phyloP scores from a whole-genome alignment of 2,329 filamentous ascomycete species.

The Apiospora saccharicola region DNA sequence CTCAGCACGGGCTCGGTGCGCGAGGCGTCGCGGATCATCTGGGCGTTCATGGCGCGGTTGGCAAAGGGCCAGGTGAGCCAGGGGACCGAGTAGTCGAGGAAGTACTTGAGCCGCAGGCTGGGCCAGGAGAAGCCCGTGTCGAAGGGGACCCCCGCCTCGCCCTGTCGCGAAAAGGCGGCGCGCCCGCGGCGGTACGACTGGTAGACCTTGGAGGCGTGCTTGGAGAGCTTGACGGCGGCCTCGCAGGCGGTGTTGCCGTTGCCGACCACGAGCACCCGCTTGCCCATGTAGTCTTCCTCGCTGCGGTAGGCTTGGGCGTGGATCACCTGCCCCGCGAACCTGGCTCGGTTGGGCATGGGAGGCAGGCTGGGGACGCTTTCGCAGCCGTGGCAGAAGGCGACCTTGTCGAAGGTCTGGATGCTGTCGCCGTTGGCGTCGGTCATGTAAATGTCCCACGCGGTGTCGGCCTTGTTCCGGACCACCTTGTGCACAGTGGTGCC shows the following conservation, averaged over 20 bases:
- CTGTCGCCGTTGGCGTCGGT: conserved; percentile 27
- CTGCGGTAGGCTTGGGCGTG: conserved; percentile 33
- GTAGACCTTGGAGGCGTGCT: conserved; percentile 31
- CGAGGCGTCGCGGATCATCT: conserved; percentile 33
- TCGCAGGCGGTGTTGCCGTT: conserved; percentile 35
- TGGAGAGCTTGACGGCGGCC: conserved; percentile 26
- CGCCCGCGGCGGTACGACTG: conserved; percentile 32
- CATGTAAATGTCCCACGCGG: conserved; percentile 32
- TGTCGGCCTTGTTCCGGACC: conserved; percentile 30
- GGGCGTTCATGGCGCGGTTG: conserved; percentile 30
- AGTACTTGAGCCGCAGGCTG: conserved; percentile 31
- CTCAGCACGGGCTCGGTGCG: conserved; percentile 26
- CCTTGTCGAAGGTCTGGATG: conserved; percentile 31
- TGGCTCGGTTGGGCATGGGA: conserved; percentile 30
- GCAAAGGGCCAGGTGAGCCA: conserved; percentile 29
- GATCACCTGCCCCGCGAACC: conserved; percentile 32
- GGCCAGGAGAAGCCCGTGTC: conserved; percentile 33
- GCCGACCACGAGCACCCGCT: conserved; percentile 33
- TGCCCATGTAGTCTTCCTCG: conserved; percentile 29
- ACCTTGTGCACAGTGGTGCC: conserved; percentile 31
- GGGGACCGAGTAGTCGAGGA: conserved; percentile 31
- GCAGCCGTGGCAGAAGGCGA: conserved; percentile 32
- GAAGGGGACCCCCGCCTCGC: conserved; percentile 31
- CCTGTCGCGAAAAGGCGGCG: conserved; percentile 30
- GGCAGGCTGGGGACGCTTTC: conserved; percentile 31